Conservation (phyloP, 148 eudicot species). For the Hydrangea macrophylla region DNA sequence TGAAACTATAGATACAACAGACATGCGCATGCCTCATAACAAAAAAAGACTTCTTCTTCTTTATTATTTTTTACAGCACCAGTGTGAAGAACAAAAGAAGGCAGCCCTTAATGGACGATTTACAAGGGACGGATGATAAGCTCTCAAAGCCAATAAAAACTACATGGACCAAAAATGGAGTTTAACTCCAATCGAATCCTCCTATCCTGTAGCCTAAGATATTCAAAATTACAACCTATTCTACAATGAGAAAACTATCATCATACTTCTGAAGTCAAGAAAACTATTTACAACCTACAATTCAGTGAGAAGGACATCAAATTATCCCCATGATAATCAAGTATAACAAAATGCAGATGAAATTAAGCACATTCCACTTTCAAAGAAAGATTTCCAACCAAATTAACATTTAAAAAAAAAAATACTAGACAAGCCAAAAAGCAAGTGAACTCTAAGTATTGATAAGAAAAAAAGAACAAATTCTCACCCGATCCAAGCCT, state of each 20-base stretch:
- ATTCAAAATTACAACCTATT: no score
- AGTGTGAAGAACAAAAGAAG: no score
- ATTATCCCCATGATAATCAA: neutral
- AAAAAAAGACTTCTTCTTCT: neutral
- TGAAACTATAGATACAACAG: neutral
- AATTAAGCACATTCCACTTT: neutral
- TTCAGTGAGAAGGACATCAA: neutral
- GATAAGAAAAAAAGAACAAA: neutral
- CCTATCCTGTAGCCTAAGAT: no score
- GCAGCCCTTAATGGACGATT: no score
- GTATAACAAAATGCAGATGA: neutral
- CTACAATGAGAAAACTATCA: no score
- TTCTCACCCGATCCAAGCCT: constrained; percentile 36
- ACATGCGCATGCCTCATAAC: neutral
- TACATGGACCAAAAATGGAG: no score
- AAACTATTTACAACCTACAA: neutral
- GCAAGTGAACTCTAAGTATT: neutral
- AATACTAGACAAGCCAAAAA: neutral
- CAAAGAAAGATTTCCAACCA: neutral
- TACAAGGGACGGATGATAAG: no score
- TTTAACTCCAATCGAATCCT: no score
- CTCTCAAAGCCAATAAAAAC: no score
- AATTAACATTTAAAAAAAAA: neutral
- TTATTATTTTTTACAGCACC: no score
- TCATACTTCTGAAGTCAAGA: no score